Conservation (phyloP, 2,329 filamentous ascomycete species). For the Colletotrichum aenigma region DNA sequence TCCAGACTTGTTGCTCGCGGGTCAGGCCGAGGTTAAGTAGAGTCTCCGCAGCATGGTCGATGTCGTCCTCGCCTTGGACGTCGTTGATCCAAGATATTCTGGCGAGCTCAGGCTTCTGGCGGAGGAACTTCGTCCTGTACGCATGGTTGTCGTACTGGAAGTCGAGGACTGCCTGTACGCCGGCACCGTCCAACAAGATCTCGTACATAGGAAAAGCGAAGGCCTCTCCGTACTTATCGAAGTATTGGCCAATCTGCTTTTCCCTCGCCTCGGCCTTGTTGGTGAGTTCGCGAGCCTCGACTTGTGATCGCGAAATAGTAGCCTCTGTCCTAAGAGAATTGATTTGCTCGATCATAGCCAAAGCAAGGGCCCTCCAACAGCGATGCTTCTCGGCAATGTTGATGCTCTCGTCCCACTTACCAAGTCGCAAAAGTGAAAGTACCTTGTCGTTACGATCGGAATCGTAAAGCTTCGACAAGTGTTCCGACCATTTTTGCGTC, state of each 20-base stretch:
- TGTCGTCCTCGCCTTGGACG: slow-evolving; percentile 76
- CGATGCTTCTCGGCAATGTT: slow-evolving; percentile 62
- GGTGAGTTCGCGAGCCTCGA: slow-evolving; percentile 36
- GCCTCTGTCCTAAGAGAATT: slow-evolving; percentile 29
- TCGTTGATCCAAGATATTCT: slow-evolving; percentile 97
- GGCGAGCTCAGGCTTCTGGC: slow-evolving; percentile 71
- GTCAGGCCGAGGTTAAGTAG: slow-evolving; percentile 72
- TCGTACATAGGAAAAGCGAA: slow-evolving; percentile 83
- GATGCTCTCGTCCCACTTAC: slow-evolving; percentile 63
- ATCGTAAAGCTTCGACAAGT: slow-evolving; percentile 52
- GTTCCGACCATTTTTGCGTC: slow-evolving; percentile 44
- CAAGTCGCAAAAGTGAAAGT: slow-evolving; percentile 56
- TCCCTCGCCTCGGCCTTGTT: slow-evolving; percentile 50
- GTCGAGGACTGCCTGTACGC: slow-evolving; percentile 71
- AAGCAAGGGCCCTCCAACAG: slow-evolving; percentile 58
- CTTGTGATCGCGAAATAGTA: slow-evolving; percentile 6
- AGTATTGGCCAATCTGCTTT: slow-evolving; percentile 54
- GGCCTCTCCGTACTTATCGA: slow-evolving; percentile 66
- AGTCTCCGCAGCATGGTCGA: slow-evolving; percentile 72
- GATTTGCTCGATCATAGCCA: slow-evolving; percentile 60
- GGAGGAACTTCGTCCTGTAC: slow-evolving; percentile 81
- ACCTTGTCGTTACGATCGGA: slow-evolving; percentile 57
- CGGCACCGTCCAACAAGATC: slow-evolving; percentile 71
- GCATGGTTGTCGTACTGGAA: slow-evolving; percentile 70
- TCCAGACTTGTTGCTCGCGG: slow-evolving; percentile 84